Conservation (phyloP, 371 early-diverging fungal species). For the Nosema muscidifuracis region DNA sequence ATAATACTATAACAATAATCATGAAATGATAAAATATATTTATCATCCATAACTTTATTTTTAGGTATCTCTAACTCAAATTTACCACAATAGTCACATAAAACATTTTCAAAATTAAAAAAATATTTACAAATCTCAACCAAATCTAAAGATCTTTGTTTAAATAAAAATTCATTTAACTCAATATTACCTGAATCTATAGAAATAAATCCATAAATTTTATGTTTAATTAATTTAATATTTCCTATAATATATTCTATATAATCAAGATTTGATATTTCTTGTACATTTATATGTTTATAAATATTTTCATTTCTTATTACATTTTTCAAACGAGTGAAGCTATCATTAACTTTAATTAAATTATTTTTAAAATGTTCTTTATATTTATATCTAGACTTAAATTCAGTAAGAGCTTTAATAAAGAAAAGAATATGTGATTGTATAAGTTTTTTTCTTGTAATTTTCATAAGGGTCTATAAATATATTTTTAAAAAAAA, state of each 20-base stretch:
- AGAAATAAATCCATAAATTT: neutral
- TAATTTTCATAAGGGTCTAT: too few species aligned
- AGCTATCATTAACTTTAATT: neutral
- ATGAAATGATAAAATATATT: neutral
- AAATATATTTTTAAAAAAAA: too few species aligned
- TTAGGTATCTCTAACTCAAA: neutral
- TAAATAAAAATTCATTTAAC: neutral
- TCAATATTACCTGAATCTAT: neutral
- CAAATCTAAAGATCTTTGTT: neutral
- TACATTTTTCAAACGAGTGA: neutral
- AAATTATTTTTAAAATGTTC: slow-evolving; percentile 8
- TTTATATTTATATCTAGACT: neutral
- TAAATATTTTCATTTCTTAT: neutral
- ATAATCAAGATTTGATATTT: neutral
- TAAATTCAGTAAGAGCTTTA: neutral
- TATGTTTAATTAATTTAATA: neutral
- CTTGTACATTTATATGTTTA: neutral
- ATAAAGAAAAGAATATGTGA: neutral
- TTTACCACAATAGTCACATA: neutral
- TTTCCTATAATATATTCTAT: neutral
- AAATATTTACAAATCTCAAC: neutral
- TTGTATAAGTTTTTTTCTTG: neutral
- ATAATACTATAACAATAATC: neutral
- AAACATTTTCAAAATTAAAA: neutral
- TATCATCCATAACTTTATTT: neutral